Base-by-base conservation (phyloP, 495 filamentous ascomycete genomes). In the Polyplosphaeria fusca region DNA sequence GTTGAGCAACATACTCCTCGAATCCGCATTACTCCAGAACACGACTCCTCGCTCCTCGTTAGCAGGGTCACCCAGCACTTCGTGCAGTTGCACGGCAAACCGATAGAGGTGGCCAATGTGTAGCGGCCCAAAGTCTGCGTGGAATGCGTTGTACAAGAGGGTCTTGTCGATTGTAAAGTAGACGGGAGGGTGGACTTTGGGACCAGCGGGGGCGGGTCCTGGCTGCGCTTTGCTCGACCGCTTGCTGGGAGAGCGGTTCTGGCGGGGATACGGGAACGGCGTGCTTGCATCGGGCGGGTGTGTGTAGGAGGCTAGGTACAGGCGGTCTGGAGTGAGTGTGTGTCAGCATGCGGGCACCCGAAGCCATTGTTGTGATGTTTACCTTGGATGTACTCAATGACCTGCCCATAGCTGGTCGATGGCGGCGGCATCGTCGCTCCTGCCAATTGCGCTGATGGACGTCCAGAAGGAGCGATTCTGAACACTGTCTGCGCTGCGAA, bases 101-200 rank as follows among this genome's bases (percentile, higher is more conserved):
- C 93, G 81, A 76, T 99, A 97, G 24, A 97, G 75, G 65, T 99
- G 93, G 3, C 94, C 93, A 48, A 97, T 94, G 74, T 99, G 94
- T 20, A 97, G 77, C 63, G 93, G 93, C 57, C 93, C 93, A 71
- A 99, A 99, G 71, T 99, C 93, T 55, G 92, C 91, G 71, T 96
- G 91, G 75, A 99, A 99, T 5, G 91, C 89, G 68, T 99, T 97
- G 77, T 99, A 99, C 22, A 95, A 79, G 13, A 99, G 81, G 26
- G 77, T 85, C 66, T 96, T 88, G 67, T 99, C 94, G 54, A 97
- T 82, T 2, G 91, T 91, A 73, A 99, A 99, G 73, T 99, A 99
- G 56, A 86, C 88, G 0, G 94, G 94, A 47, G 83, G 75, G 30
- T 74, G 72, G 44, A 70, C 70, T 68, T 77, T 84, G 62, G 71